These are phyloP conservation scores for Thielaviopsis punctulata DNA, from an alignment of 2,329 filamentous ascomycete genomes.

Conservation along the genomic window DNA sequence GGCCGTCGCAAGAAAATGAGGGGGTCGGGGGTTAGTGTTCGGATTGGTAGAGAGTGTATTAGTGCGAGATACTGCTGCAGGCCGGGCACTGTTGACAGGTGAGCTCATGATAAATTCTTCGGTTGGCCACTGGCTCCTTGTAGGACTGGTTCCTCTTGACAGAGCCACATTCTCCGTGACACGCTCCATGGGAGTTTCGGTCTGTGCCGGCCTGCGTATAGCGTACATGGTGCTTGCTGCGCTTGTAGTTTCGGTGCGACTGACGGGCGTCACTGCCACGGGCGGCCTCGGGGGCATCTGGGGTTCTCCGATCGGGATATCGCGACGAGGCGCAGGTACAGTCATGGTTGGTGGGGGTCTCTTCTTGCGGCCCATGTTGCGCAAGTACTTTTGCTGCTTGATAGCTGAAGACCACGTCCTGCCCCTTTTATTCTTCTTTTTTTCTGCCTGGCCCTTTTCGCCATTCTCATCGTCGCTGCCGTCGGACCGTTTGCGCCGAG, in stretches of 20 bases:
- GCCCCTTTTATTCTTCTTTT: background rate
- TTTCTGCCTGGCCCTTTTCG: slow-evolving; percentile 3
- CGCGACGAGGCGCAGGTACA: slow-evolving; percentile 17
- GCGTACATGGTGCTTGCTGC: slow-evolving; percentile 48
- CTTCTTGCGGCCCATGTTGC: background rate
- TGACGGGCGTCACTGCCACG: slow-evolving; percentile 38
- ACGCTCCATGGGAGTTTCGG: slow-evolving; percentile 23
- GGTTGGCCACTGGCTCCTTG: slow-evolving; percentile 12
- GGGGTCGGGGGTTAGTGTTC: background rate
- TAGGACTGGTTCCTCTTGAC: slow-evolving; percentile 2
- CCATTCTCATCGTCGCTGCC: slow-evolving; percentile 6
- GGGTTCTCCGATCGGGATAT: slow-evolving; percentile 27
- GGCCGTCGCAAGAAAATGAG: background rate
- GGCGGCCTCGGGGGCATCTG: slow-evolving; percentile 39
- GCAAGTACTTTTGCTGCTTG: slow-evolving; percentile 1
- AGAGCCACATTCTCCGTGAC: slow-evolving; percentile 5
- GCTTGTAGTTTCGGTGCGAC: slow-evolving; percentile 44
- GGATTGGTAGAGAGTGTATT: background rate
- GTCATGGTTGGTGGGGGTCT: slow-evolving; percentile 15
- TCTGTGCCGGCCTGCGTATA: slow-evolving; percentile 40
- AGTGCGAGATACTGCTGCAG: background rate
- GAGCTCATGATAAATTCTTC: background rate
- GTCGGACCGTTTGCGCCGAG: slow-evolving; percentile 6
- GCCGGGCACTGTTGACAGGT: background rate
- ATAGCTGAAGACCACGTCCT: slow-evolving; percentile 1